Conservation (phyloP, 305 asterid species). For the Fraxinus platypoda region DNA sequence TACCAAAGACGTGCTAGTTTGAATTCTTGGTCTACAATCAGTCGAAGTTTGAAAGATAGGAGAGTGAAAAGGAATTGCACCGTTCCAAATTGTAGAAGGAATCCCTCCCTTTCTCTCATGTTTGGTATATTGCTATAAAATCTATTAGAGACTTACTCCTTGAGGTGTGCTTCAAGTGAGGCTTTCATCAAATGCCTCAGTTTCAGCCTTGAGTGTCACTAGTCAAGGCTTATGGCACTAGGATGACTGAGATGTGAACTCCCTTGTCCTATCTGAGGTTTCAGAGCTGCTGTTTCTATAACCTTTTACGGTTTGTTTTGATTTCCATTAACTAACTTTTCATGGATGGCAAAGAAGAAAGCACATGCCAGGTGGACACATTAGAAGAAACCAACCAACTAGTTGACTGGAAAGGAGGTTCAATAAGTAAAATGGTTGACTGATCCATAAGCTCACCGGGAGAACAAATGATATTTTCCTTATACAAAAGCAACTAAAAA, state of each 20-base stretch:
- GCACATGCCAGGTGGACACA: background rate
- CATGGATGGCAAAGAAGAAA: background rate
- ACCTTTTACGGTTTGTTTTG: background rate
- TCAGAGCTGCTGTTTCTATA: background rate
- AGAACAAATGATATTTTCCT: background rate
- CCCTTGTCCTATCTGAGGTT: background rate
- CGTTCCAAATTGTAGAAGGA: background rate
- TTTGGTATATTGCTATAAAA: background rate
- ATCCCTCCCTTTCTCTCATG: background rate
- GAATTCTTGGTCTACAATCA: background rate
- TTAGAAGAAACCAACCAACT: background rate
- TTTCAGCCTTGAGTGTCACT: background rate
- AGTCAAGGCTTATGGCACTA: background rate
- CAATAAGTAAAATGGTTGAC: background rate
- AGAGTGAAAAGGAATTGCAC: background rate
- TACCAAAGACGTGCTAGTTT: background rate
- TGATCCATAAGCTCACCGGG: background rate
- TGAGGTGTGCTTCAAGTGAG: background rate
- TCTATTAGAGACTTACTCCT: background rate
- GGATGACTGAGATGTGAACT: background rate
- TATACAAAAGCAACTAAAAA: background rate
- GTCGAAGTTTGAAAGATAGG: background rate
- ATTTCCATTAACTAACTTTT: background rate
- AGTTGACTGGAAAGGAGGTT: background rate
- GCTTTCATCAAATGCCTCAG: background rate